Conservation (phyloP, 345 rosid species). For the Clausena lansium region DNA sequence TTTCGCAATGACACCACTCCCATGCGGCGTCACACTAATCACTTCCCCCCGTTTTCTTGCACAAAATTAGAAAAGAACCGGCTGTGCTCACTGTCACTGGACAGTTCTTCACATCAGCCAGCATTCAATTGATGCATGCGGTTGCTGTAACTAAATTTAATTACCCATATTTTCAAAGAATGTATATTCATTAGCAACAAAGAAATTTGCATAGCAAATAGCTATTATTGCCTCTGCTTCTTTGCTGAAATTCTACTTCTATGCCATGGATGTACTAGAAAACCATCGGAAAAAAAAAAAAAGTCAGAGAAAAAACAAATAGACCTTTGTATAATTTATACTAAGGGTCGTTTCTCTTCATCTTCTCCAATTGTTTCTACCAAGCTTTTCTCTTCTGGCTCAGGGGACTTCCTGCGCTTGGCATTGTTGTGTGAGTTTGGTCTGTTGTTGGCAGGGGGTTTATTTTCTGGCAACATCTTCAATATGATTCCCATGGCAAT, state of each 20-base stretch:
- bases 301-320: background rate
- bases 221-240: background rate
- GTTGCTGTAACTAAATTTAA: background rate
- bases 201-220: conserved; percentile 4
- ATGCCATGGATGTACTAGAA: background rate
- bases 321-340: conserved; percentile 21
- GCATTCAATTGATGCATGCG: background rate
- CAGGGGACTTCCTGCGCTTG: conserved; percentile 23
- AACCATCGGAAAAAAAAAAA: background rate
- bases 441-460: conserved; percentile 15
- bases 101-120: no score
- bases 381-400: conserved; percentile 14
- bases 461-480: conserved; percentile 44
- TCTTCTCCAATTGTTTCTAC: conserved; percentile 25
- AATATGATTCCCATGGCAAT: conserved; percentile 75
- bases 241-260: background rate
- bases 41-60: background rate
- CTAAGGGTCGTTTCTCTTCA: conserved; percentile 58
- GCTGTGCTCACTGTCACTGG: no score
- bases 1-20: background rate
- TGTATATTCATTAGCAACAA: background rate
- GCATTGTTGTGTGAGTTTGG: conserved; percentile 11
- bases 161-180: background rate
- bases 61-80: background rate
- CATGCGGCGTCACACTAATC: background rate